Evolutionary conservation across 2,329 filamentous ascomycete genomes (phyloP).

Genomic region (Paraconiothyrium brasiliense): DNA sequence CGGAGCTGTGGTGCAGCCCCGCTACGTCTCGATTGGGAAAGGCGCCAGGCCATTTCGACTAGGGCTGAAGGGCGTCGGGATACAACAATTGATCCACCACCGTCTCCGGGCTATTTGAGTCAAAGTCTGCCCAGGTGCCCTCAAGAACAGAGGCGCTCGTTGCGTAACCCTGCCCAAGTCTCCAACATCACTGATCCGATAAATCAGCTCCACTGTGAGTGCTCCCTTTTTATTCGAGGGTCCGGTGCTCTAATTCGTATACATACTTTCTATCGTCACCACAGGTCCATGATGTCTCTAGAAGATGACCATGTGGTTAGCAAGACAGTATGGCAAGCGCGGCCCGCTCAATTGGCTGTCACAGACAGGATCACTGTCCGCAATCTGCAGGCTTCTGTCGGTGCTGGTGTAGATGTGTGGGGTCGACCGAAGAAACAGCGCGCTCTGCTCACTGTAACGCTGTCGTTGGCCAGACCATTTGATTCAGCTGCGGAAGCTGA

Average conservation of each 20-base stretch:
- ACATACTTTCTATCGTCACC: neutral
- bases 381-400: conserved; percentile 67
- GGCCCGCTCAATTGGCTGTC: conserved; percentile 25
- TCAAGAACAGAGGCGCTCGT: neutral
- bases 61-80: conserved; percentile 39
- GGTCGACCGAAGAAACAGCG: conserved; percentile 71
- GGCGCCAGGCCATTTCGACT: conserved; percentile 14
- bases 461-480: conserved; percentile 67
- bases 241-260: neutral
- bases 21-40: conserved; percentile 23
- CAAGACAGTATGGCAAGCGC: conserved; percentile 32
- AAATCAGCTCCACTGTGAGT: neutral
- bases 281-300: neutral
- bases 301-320: conserved; percentile 11
- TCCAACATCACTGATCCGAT: neutral
- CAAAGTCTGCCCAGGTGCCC: neutral
- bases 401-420: conserved; percentile 74
- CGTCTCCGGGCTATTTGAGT: conserved; percentile 1
- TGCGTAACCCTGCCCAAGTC: neutral
- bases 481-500: conserved; percentile 67
- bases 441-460: conserved; percentile 66
- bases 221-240: neutral
- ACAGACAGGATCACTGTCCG: conserved; percentile 64
- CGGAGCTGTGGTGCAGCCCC: conserved; percentile 33
- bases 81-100: conserved; percentile 17